Evolutionary conservation across 352 stramenopile species (phyloP), one percentile per base, ranked within the genome.

Genomic region (Globisporangium perplexum): DNA sequence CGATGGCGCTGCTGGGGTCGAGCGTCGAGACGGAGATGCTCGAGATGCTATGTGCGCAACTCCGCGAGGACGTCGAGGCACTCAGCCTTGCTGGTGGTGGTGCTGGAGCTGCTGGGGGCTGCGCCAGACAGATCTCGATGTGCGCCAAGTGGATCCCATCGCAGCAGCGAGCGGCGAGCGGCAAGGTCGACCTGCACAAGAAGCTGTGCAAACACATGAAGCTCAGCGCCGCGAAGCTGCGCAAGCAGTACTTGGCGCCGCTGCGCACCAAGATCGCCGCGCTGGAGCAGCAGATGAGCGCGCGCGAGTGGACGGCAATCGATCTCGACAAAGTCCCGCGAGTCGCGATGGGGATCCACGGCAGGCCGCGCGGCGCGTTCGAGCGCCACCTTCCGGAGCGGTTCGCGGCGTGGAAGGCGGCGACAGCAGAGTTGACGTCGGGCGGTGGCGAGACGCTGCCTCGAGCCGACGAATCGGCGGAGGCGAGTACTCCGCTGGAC

Each of bases 61-160:
- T 84, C 2, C 30, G 61, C 1, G 26, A 58, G 0, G 71, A 81
- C 24, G 39, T 75, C 8, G 33, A 23, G 7, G 33, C 35, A 8
- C 51, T 74, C 15, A 31, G 61, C 14, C 12, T 7, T 7, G 7
- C 33, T 39, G 12, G 33, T 5, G 33, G 5, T 39, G 12, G 12
- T 39, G 12, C 33, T 39, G 33, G 8, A 18, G 33, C 14, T 39
- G 14, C 4, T 12, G 12, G 33, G 12, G 18, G 14, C 12, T 5
- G 4, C 11, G 7, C 2, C 8, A 30, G 26, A 10, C 26, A 7
- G 23, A 61, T 83, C 55, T 77, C 67, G 38, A 30, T 80, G 39
- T 83, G 69, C 46, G 73, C 73, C 59, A 83, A 83, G 66, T 83
- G 73, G 70, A 53, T 81, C 18, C 73, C 73, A 23, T 75, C 68